Base-by-base conservation (phyloP, 2,329 filamentous ascomycete genomes). In the Scleromitrula shiraiana region DNA sequence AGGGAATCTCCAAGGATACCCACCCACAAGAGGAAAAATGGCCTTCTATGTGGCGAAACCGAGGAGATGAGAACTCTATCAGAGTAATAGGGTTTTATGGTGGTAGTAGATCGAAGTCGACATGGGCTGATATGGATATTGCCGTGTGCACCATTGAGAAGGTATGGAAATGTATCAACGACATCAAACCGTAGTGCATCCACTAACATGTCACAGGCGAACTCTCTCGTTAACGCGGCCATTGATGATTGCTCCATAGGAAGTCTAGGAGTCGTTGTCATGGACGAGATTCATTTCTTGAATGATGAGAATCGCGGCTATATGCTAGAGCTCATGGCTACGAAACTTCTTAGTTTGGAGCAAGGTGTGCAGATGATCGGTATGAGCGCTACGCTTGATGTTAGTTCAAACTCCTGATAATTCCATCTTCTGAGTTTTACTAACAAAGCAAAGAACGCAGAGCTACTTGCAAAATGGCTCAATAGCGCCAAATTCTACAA, bases 221-320 rank as follows among this genome's bases (percentile, higher is more conserved):
- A 89, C 59, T 75, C 81, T 9, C 72, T 90, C 32, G 73, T 88
- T 23, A 89, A 90, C 56, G 70, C 75, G 19, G 82, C 84, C 12
- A 85, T 89, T 54, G 81, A 85, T 53, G 82, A 89, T 53, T 79
- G 76, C 59, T 78, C 73, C 3, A 50, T 88, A 50, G 68, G 72
- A n/a, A 73, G 79, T 17, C 67, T 90, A 36, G 77, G 76, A 39
- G 70, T 81, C 9, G 77, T 88, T 15, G 82, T 89, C 12, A 69
- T 89, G 27, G 85, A 90, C 58, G 85, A 90, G 61, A 68, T 89
- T n/a, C 85, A 90, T 62, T 88, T 90, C 83, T 73, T 89, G 37
- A 82, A 88, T 56, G 85, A 89, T 61, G 82, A 83, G 53, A 76
- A 82, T 55, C 78, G 85, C n/a, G 85, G 85, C 4, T 89, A 89